A percentile compares a stretch with the other conserved stretches of the same genome.
These are phyloP conservation scores for Saksenaea oblongispora DNA, from an alignment of 371 early-diverging fungal genomes.

Conservation along the genomic window DNA sequence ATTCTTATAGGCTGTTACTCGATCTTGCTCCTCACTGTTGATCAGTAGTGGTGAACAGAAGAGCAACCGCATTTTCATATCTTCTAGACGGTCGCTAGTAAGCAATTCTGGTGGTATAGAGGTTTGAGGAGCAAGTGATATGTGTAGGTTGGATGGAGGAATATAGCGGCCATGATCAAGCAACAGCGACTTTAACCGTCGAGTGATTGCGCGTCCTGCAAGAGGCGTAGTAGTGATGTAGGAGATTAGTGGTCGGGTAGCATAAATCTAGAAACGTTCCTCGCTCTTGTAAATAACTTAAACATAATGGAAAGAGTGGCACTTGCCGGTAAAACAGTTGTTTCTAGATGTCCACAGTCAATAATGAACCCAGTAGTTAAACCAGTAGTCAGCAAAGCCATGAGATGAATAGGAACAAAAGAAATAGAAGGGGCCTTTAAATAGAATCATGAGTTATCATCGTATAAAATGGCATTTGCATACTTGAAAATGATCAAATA, in stretches of 20 bases:
- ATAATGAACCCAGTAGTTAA: slow-evolving; percentile 79
- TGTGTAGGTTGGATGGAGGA: slow-evolving; percentile 45
- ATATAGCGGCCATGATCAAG: slow-evolving; percentile 52
- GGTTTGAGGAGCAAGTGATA: slow-evolving; percentile 45
- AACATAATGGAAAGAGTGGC: slow-evolving; percentile 28
- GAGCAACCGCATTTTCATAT: slow-evolving; percentile 69
- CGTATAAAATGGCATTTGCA: background rate
- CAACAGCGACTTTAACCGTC: slow-evolving; percentile 62
- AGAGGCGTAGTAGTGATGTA: slow-evolving; percentile 71
- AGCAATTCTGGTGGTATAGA: slow-evolving; percentile 42
- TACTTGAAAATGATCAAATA: slow-evolving; percentile 82
- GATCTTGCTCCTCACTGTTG: slow-evolving; percentile 32
- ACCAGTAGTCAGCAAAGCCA: slow-evolving; percentile 83
- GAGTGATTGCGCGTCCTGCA: slow-evolving; percentile 68
- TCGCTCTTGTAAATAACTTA: slow-evolving; percentile 39
- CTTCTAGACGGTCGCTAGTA: slow-evolving; percentile 63
- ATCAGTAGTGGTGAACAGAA: slow-evolving; percentile 67
- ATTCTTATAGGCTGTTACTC: slow-evolving; percentile 56
- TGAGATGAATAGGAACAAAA: slow-evolving; percentile 75
- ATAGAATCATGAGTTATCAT: background rate
- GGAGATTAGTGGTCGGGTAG: slow-evolving; percentile 74
- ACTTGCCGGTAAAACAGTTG: slow-evolving; percentile 78
- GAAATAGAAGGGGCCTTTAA: slow-evolving; percentile 78
- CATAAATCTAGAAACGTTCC: slow-evolving; percentile 61
- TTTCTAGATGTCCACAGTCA: slow-evolving; percentile 80